A percentile compares a stretch with the other conserved stretches of the same genome.
Conservation (phyloP, 306 rosid genomes). For the Calophaca sinica region DNA sequence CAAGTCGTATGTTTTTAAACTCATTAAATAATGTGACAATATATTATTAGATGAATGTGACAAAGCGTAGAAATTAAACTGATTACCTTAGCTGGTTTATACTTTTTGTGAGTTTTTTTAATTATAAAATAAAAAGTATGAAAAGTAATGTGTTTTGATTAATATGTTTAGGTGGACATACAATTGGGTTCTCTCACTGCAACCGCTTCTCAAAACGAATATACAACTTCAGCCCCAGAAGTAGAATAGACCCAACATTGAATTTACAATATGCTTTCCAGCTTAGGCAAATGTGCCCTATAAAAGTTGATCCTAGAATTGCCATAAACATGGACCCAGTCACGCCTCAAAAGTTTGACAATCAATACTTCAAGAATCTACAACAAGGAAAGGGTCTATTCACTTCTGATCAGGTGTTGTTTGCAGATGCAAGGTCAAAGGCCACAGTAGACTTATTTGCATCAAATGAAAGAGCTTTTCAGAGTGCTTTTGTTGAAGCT, state of each 20-base stretch:
- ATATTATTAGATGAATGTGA: too few relatives aligned
- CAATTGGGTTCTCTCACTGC: constrained; percentile 93
- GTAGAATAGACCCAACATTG: constrained; percentile 71
- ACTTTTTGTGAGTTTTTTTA: too few relatives aligned
- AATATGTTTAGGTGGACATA: constrained; percentile 71
- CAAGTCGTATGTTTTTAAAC: too few relatives aligned
- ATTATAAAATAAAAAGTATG: background rate
- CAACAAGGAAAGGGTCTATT: constrained; percentile 81
- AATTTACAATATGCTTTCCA: constrained; percentile 62
- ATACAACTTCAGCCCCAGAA: constrained; percentile 65
- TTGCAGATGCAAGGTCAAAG: constrained; percentile 70
- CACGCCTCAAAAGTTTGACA: constrained; percentile 71
- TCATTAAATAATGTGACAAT: too few relatives aligned
- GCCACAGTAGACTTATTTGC: constrained; percentile 74
- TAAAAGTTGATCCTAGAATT: constrained; percentile 64
- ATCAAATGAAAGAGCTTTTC: constrained; percentile 60
- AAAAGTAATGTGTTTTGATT: background rate
- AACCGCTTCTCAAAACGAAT: constrained; percentile 58
- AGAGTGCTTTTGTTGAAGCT: constrained; percentile 65
- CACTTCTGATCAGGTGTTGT: constrained; percentile 77
- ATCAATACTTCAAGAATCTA: constrained; percentile 81
- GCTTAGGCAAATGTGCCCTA: constrained; percentile 71
- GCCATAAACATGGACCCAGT: constrained; percentile 78
- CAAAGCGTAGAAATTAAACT: too few relatives aligned
- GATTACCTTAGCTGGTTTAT: too few relatives aligned